Conservation (phyloP, 2,329 filamentous ascomycete genomes). For the Penicillium digitatum region DNA sequence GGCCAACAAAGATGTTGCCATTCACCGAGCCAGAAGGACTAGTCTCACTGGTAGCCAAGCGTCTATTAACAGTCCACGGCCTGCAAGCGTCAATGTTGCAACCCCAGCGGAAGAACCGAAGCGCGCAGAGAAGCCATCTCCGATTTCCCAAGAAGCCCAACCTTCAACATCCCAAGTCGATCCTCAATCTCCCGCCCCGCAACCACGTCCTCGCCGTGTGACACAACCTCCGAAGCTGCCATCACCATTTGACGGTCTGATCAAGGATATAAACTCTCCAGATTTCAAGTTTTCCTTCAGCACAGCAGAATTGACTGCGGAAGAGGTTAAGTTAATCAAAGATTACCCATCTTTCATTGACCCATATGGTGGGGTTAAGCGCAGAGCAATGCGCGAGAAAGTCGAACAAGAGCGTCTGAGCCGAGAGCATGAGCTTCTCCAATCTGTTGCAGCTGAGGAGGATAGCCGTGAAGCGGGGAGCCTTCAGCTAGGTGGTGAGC, state of each 20-base stretch:
- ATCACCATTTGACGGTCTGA: conserved; percentile 36
- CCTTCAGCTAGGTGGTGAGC: conserved; percentile 84
- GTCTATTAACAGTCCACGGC: conserved; percentile 70
- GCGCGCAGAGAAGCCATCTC: conserved; percentile 31
- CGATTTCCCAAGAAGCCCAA: conserved; percentile 24
- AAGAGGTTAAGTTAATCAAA: conserved; percentile 51
- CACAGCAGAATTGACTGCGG: conserved; percentile 41
- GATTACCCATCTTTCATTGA: conserved; percentile 78
- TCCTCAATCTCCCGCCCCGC: conserved; percentile 17
- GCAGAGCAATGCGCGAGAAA: conserved; percentile 70
- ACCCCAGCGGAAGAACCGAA: conserved; percentile 36
- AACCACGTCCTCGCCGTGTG: conserved; percentile 19
- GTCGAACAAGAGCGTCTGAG: conserved; percentile 58
- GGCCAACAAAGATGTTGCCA: conserved; percentile 66
- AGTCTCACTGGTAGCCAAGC: conserved; percentile 79
- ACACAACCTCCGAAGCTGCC: conserved; percentile 23
- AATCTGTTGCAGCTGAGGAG: conserved; percentile 56
- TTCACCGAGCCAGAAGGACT: conserved; percentile 61
- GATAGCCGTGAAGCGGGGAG: conserved; percentile 80
- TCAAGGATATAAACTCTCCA: conserved; percentile 47
- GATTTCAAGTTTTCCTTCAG: conserved; percentile 56
- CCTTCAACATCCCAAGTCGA: conserved; percentile 26
- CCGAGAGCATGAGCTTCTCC: conserved; percentile 53
- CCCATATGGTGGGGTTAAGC: conserved; percentile 72
- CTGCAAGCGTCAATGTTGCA: conserved; percentile 45